Conservation (phyloP, 805 yeast species). For the Blastobotrys muscicola region DNA sequence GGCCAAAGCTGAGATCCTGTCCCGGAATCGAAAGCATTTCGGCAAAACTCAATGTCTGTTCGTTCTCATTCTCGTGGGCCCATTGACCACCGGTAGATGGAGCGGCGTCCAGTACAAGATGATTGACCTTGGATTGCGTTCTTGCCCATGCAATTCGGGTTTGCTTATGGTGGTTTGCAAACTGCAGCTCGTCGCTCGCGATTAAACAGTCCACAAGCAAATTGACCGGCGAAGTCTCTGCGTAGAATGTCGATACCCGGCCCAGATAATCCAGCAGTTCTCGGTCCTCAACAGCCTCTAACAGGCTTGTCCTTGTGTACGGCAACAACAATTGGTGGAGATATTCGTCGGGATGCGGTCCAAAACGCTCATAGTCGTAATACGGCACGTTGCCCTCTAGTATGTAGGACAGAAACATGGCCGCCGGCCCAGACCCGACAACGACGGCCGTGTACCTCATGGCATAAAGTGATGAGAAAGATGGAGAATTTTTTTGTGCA, state of each 20-base stretch:
- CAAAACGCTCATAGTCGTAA: constrained; percentile 15
- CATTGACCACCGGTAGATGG: constrained; percentile 27
- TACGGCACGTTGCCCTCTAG: constrained; percentile 25
- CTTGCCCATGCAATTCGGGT: constrained; percentile 22
- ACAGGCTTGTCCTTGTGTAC: constrained; percentile 5
- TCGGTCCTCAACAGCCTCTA: constrained; percentile 16
- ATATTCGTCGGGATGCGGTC: constrained; percentile 24
- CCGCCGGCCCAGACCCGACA: constrained; percentile 27
- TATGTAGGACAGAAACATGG: constrained; percentile 23
- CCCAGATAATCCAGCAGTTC: constrained; percentile 16
- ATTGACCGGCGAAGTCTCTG: constrained; percentile 15
- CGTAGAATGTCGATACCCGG: not conserved
- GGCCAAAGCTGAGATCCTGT: constrained; percentile 15
- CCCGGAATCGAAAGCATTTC: constrained; percentile 29
- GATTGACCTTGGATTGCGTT: constrained; percentile 10
- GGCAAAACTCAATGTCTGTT: constrained; percentile 21
- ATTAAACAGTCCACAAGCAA: constrained; percentile 21
- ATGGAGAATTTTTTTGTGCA: no score
- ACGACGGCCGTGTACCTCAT: constrained; percentile 1
- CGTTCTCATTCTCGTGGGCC: constrained; percentile 16
- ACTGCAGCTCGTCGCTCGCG: constrained; percentile 20
- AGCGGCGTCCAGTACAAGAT: constrained; percentile 20
- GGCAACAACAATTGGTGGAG: constrained; percentile 16
- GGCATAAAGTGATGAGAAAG: no score
- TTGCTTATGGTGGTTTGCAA: constrained; percentile 14